Base-by-base conservation (phyloP, 176 grass and related monocot genomes). In the Phyllostachys edulis region DNA sequence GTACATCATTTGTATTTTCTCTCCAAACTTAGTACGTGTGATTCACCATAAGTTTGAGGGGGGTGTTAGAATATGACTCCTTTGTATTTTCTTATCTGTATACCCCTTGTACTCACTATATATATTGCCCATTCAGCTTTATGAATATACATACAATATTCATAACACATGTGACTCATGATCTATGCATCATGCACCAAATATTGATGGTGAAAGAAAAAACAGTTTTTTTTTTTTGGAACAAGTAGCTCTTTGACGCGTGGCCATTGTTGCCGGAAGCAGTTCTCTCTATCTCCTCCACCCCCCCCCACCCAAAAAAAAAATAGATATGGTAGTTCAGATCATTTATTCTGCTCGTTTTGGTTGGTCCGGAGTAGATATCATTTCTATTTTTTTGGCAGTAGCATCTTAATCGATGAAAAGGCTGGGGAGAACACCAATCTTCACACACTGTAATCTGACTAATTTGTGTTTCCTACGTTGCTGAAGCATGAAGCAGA, bases 401-500 rank as follows among this genome's bases (percentile, higher is more conserved):
- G 5, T 36, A 40, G 49, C 52, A 11, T 72, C 79, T 67, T 61
- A 37, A 69, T 36, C 11, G 55, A 72, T 55, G 17, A 62, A 40
- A 76, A 71, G 9, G 20, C 16, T 57, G 16, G 21, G 52, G 12
- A 24, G 38, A 18, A 47, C 11, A 23, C 32, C n/a, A 56, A 46
- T 69, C 7, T 44, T 74, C 29, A 29, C 50, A 57, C 27, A 24
- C 15, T 74, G 14, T 29, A 50, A 2, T 34, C 45, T 73, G 70
- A 39, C 27, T 80, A 9, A 34, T 77, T 70, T 82, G 45, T 50
- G 26, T 85, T 74, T 80, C 9, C 40, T 75, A 63, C 32, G 26
- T 57, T 79, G 14, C 15, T 85, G 67, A 82, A 98, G 92, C 61
- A 79, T 98, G 79, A 92, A 98, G 59, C 87, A 91, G 38, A 88